Conservation (phyloP, 2,329 filamentous ascomycete species). For the Tolypocladium nubicola region DNA sequence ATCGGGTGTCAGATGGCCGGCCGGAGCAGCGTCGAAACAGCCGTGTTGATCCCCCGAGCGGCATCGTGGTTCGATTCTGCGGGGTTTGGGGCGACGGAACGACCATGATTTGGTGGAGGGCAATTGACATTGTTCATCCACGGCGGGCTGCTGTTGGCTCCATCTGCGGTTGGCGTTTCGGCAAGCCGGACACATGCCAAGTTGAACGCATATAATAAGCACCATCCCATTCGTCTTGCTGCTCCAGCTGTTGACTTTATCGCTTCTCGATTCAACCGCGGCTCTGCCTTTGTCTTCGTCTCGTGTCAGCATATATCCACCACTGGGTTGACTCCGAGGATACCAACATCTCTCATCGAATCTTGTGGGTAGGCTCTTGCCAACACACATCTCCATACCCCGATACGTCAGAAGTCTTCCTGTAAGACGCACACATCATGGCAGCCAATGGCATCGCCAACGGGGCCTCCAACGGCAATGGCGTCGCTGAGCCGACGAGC, state of each 20-base stretch:
- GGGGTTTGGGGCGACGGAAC: background rate
- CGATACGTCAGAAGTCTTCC: too few species aligned
- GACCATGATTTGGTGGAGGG: background rate
- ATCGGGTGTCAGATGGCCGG: constrained; percentile 1
- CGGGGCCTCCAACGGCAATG: background rate
- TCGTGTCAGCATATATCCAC: too few species aligned
- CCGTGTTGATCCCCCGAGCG: background rate
- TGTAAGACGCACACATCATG: background rate
- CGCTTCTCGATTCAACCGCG: background rate
- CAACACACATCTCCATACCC: too few species aligned
- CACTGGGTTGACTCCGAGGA: too few species aligned
- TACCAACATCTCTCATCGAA: too few species aligned
- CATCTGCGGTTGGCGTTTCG: background rate
- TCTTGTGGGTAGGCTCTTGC: too few species aligned
- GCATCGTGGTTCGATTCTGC: background rate
- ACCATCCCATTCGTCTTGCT: background rate
- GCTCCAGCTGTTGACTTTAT: background rate
- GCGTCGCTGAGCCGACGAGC: constrained; percentile 1
- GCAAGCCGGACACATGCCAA: background rate
- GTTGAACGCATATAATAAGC: background rate
- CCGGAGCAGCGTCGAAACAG: background rate
- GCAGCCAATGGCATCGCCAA: background rate
- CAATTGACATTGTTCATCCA: background rate
- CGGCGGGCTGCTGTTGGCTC: background rate
- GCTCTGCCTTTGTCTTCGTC: too few species aligned